These are phyloP conservation scores for Capsicum rhomboideum DNA, from an alignment of 257 asterid species.

Conservation along the genomic window DNA sequence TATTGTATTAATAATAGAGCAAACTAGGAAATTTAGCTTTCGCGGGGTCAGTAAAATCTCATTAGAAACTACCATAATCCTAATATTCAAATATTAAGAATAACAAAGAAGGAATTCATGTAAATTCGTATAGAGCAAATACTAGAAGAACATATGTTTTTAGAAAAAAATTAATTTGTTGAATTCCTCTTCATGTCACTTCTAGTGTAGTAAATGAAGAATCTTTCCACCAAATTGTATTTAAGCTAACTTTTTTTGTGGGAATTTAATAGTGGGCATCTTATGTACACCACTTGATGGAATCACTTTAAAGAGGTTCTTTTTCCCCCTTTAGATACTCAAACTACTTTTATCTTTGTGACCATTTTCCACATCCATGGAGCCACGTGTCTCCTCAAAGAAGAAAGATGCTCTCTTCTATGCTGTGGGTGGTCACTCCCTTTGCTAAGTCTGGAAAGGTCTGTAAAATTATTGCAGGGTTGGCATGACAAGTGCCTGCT, in stretches of 20 bases:
- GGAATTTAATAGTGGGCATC: background rate
- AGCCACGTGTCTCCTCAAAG: background rate
- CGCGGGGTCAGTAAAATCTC: too few relatives aligned
- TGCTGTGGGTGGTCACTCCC: background rate
- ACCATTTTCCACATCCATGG: background rate
- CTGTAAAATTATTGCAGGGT: background rate
- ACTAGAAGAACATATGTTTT: background rate
- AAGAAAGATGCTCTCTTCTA: conserved; percentile 14
- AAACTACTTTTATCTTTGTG: background rate
- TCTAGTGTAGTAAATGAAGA: background rate
- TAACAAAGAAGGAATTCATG: too few relatives aligned
- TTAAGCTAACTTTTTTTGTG: background rate
- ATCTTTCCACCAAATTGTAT: background rate
- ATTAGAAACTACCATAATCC: too few relatives aligned
- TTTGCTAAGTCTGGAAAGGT: background rate
- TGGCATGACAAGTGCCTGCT: background rate
- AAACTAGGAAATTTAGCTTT: too few relatives aligned
- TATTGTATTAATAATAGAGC: too few relatives aligned
- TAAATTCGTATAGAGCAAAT: background rate
- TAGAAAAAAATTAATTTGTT: background rate
- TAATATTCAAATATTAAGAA: too few relatives aligned
- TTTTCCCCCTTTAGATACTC: background rate
- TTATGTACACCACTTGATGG: background rate
- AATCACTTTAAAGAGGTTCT: background rate
- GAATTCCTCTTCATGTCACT: background rate